Evolutionary conservation across 2,329 filamentous ascomycete genomes (phyloP), one percentile per base, ranked within the genome.

Genomic region (Alternaria rosae): DNA sequence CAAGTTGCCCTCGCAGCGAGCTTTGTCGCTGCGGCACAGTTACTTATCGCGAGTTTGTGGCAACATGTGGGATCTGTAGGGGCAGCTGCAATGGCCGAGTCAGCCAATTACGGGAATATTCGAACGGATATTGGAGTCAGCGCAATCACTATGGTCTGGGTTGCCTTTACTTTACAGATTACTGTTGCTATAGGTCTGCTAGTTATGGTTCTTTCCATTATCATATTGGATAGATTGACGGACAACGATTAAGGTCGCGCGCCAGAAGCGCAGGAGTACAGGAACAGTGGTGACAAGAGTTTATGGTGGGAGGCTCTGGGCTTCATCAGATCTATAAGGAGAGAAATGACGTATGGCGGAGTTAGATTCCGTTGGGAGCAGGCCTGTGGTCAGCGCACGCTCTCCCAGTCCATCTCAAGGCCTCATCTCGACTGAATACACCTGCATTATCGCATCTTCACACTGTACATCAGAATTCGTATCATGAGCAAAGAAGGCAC

Each of bases 21-120:
- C n/a, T 35, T 35, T 35, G 32, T 8, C 5, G 32, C 32, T 9
- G 32, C 32, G 5, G 32, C 2, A 4, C 32, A 35, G 32, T 4
- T 35, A 35, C 32, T 35, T 35, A 35, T 35, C 32, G 32, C 32
- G 7, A 35, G 32, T 35, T 35, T 35, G 32, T 35, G 32, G 32
- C 32, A 35, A 4, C 32, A 97, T 76, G 97, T 94, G 12, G 94
- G 94, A 0, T 96, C 93, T 0, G 94, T 97, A 0, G 94, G 93
- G 28, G 94, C 94, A 12, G 93, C 92, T 59, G 90, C 95, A 67
- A 93, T 97, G 69, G 92, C 93, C 1, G 91, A 95, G 82, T 92
- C 94, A 72, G 87, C 96, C 69, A 92, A 90, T 44, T 96, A 97
- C 77, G 93, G 93, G 43, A 91, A 89, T 68, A 91, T 97, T 56